Percentiles rank a stretch among this genome's conserved stretches.
phyloP scores from a whole-genome alignment of 1,284 basidiomycete genomes.

The Puccinia sorghi region DNA sequence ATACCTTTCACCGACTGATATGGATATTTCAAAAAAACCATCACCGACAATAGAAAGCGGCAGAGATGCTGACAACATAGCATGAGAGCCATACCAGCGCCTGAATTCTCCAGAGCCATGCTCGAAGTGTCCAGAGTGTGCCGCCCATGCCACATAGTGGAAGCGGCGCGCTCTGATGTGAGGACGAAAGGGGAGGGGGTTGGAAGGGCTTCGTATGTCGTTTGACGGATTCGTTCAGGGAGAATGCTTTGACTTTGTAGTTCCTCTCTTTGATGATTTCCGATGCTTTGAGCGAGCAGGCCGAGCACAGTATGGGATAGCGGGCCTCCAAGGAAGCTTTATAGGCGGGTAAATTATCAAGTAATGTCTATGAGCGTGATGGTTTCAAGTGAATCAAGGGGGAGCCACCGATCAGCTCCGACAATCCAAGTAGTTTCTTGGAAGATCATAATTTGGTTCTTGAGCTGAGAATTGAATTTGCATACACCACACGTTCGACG shows the following conservation, averaged over 20 bases:
- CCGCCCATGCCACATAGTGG: slow-evolving; percentile 42
- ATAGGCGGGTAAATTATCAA: slow-evolving; percentile 70
- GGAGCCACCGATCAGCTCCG: background rate
- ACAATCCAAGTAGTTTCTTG: too few relatives aligned
- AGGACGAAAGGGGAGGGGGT: background rate
- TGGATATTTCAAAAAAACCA: background rate
- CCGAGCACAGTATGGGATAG: slow-evolving; percentile 78
- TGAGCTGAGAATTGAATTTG: slow-evolving; percentile 60
- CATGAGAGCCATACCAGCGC: slow-evolving; percentile 25
- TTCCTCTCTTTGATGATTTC: slow-evolving; percentile 75
- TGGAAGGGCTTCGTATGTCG: slow-evolving; percentile 8
- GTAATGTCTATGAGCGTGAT: slow-evolving; percentile 59
- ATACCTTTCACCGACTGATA: background rate
- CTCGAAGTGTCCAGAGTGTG: slow-evolving; percentile 35
- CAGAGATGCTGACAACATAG: slow-evolving; percentile 29
- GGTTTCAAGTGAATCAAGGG: slow-evolving; percentile 31
- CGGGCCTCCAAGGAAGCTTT: slow-evolving; percentile 71
- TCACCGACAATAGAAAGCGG: slow-evolving; percentile 36
- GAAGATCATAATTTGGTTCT: background rate
- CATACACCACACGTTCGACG: background rate
- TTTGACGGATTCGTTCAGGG: slow-evolving; percentile 60
- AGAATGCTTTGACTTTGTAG: slow-evolving; percentile 75
- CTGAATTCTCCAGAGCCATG: slow-evolving; percentile 43
- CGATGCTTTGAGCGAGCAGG: slow-evolving; percentile 74
- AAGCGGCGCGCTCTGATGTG: background rate